phyloP scores from a whole-genome alignment of 192 early-diverging fungal species.

The Oehlia diaphana region DNA sequence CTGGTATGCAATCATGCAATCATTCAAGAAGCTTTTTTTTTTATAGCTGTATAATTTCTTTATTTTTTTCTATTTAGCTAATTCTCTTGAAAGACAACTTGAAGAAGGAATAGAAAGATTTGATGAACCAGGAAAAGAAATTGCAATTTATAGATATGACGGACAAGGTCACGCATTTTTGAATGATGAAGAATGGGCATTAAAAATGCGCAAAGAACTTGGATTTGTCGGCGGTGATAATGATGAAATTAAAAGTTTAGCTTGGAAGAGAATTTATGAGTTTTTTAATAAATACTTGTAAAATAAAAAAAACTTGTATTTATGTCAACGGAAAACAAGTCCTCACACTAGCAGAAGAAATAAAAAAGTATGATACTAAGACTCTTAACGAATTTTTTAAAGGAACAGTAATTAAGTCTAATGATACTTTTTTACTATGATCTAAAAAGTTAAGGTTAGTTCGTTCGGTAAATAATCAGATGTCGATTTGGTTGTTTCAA shows the following conservation, averaged over 20 bases:
- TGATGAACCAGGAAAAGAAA: not conserved
- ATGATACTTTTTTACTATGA: too few relatives aligned
- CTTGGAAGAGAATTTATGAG: slow-evolving; percentile 35
- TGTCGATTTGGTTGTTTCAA: too few relatives aligned
- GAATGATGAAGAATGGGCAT: slow-evolving; percentile 39
- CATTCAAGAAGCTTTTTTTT: not conserved
- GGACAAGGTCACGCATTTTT: slow-evolving; percentile 42
- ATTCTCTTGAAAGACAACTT: slow-evolving; percentile 29
- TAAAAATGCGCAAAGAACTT: slow-evolving; percentile 37
- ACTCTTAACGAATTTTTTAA: too few relatives aligned
- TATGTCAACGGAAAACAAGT: too few relatives aligned
- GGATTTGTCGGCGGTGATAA: slow-evolving; percentile 36
- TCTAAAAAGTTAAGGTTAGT: too few relatives aligned
- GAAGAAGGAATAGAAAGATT: slow-evolving; percentile 15
- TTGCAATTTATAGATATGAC: slow-evolving; percentile 35
- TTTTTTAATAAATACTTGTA: slow-evolving; percentile 31
- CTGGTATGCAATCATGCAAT: slow-evolving; percentile 16
- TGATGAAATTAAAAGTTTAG: slow-evolving; percentile 29
- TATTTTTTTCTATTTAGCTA: slow-evolving; percentile 16
- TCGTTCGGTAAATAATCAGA: too few relatives aligned
- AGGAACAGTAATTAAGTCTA: too few relatives aligned
- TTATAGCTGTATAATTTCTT: not conserved
- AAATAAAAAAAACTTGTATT: not conserved
- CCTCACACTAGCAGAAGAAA: too few relatives aligned
- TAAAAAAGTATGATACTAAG: too few relatives aligned